Evolutionary conservation across 1,139 yeast species (phyloP).

Genomic region (Blastobotrys buckinghamii): DNA sequence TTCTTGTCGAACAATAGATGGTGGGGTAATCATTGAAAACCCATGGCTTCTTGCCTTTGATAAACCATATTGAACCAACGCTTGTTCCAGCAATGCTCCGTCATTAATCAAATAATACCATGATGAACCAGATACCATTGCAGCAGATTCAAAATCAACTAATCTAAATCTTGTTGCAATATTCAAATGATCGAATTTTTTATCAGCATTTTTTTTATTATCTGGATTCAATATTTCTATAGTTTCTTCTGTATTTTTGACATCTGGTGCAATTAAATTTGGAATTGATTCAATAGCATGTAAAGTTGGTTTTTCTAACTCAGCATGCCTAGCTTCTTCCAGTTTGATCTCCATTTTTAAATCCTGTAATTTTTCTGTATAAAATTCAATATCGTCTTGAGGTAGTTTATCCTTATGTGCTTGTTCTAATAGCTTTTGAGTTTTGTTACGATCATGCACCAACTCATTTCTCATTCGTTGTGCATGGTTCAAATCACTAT

Average conservation of each 20-base stretch:
- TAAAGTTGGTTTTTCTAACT: slow-evolving; percentile 37
- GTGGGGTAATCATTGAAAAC: slow-evolving; percentile 71
- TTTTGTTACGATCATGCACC: slow-evolving; percentile 26
- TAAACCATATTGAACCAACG: slow-evolving; percentile 74
- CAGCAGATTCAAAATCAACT: slow-evolving; percentile 65
- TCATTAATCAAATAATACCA: slow-evolving; percentile 85
- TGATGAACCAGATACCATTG: slow-evolving; percentile 75
- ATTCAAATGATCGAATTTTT: slow-evolving; percentile 60
- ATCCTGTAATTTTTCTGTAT: slow-evolving; percentile 18
- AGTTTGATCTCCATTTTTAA: slow-evolving; percentile 34
- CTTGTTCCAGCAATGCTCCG: slow-evolving; percentile 87
- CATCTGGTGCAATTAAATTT: slow-evolving; percentile 48
- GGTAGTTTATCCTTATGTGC: slow-evolving; percentile 5
- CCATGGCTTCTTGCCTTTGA: slow-evolving; percentile 61
- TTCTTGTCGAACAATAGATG: slow-evolving; percentile 75
- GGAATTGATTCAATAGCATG: slow-evolving; percentile 54
- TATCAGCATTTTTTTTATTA: slow-evolving; percentile 14
- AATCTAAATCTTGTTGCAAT: slow-evolving; percentile 59
- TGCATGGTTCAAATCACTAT: slow-evolving; percentile 23
- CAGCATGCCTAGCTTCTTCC: slow-evolving; percentile 36
- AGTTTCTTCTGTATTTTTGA: slow-evolving; percentile 44
- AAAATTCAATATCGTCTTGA: slow-evolving; percentile 14
- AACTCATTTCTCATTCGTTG: slow-evolving; percentile 22
- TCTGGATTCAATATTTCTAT: slow-evolving; percentile 23
- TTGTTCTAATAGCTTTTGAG: slow-evolving; percentile 19